Conservation (phyloP, 768 basidiomycete genomes). For the Crucibulum laeve region DNA sequence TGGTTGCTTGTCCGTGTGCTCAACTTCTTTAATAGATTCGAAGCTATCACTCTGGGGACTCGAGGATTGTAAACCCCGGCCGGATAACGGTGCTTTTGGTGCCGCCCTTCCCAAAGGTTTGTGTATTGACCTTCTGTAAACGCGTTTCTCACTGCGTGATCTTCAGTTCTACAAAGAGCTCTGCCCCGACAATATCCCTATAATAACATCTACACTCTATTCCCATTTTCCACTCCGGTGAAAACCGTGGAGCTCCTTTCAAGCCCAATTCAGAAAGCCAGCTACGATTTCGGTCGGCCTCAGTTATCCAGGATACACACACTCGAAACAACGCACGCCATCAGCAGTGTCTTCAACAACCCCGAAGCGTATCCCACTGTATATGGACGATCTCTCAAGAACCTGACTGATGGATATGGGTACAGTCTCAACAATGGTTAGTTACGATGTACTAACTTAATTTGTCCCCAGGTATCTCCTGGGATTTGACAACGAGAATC, state of each 20-base stretch:
- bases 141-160: not conserved
- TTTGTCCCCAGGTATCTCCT: constrained; percentile 11
- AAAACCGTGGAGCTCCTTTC: not conserved
- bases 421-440: not conserved
- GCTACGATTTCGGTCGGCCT: constrained; percentile 9
- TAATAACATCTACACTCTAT: constrained; percentile 18
- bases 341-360: constrained; percentile 15
- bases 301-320: constrained; percentile 5
- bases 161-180: constrained; percentile 17
- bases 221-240: constrained; percentile 13
- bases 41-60: no score
- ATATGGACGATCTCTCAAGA: constrained; percentile 9
- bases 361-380: constrained; percentile 9
- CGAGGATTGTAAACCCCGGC: no score
- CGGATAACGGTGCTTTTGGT: no score
- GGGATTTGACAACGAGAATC: constrained; percentile 12
- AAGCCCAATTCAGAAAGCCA: not conserved
- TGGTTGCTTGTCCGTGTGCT: no score
- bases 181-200: constrained; percentile 15
- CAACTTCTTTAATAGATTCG: no score
- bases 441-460: not conserved
- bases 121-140: not conserved
- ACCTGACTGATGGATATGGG: constrained; percentile 16
- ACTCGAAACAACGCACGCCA: constrained; percentile 9
- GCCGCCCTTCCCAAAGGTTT: no score